A percentile compares a stretch with the other conserved stretches of the same genome.
These are phyloP conservation scores for Avena insularis DNA, from an alignment of 176 grass and related monocot species.

Conservation along the genomic window DNA sequence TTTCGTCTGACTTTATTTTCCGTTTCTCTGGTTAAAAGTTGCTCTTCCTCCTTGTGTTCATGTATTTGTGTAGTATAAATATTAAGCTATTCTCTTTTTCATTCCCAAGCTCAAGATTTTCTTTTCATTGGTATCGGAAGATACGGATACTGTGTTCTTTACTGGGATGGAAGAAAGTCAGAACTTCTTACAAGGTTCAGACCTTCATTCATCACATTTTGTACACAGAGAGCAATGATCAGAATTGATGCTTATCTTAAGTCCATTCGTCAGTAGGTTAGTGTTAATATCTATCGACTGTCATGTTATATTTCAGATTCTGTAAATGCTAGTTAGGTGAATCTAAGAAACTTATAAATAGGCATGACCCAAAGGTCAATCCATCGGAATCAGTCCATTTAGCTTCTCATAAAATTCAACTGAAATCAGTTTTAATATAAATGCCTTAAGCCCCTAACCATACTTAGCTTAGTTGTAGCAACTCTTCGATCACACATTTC, in stretches of 20 bases:
- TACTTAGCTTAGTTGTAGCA: conserved; percentile 6
- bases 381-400: not conserved
- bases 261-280: conserved; percentile 4
- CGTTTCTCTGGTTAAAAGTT: conserved; percentile 22
- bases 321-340: not conserved
- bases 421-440: not conserved
- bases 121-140: conserved; percentile 90
- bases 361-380: conserved; percentile 17
- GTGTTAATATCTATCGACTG: conserved; percentile 4
- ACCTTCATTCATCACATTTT: conserved; percentile 2
- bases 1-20: conserved; percentile 62
- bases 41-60: not conserved
- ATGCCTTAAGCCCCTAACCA: conserved; percentile 7
- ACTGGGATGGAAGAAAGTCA: conserved; percentile 81
- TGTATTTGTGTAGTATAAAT: conserved; percentile 20
- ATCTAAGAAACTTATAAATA: conserved; percentile 24
- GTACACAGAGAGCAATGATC: conserved; percentile 7
- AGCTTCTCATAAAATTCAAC: conserved; percentile 11
- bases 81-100: not conserved
- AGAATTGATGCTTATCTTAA: not conserved
- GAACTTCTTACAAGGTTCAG: conserved; percentile 88
- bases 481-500: not conserved
- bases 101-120: conserved; percentile 73
- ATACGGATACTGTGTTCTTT: conserved; percentile 93
- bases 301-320: not conserved